Percentiles rank a stretch among this genome's conserved stretches.
These are phyloP conservation scores for Trifolium fragiferum DNA, from an alignment of 306 rosid genomes.

Conservation along the genomic window DNA sequence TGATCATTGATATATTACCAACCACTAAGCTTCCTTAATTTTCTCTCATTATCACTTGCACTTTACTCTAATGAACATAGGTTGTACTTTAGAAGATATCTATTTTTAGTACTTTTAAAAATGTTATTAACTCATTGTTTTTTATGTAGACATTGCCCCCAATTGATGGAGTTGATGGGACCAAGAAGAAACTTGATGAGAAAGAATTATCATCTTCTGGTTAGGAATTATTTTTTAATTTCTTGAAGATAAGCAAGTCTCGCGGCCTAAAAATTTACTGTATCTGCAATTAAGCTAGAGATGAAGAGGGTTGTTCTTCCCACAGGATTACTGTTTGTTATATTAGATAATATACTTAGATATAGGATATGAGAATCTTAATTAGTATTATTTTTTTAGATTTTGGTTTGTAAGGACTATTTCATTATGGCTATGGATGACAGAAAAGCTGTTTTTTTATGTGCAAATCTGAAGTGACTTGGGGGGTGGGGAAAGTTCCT, in stretches of 20 bases:
- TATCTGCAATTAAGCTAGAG: slow-evolving; percentile 7
- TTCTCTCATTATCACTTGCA: slow-evolving; percentile 12
- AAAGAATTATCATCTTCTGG: slow-evolving; percentile 36
- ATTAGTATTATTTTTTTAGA: background rate
- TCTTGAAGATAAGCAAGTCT: slow-evolving; percentile 10
- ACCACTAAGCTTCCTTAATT: slow-evolving; percentile 7
- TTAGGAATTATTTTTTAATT: slow-evolving; percentile 8
- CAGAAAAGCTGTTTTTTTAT: too few relatives aligned
- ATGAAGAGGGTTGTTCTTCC: slow-evolving; percentile 30
- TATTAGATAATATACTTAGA: slow-evolving; percentile 6
- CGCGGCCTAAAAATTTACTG: background rate
- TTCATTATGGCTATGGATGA: background rate
- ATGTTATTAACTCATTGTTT: slow-evolving; percentile 32
- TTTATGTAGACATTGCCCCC: slow-evolving; percentile 48
- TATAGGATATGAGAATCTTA: background rate
- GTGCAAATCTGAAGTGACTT: too few relatives aligned
- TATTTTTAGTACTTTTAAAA: background rate
- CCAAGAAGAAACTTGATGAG: slow-evolving; percentile 43
- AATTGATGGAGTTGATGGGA: slow-evolving; percentile 44
- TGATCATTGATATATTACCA: slow-evolving; percentile 10
- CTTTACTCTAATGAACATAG: background rate
- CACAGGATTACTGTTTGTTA: background rate
- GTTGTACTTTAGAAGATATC: slow-evolving; percentile 16
- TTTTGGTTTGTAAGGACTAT: slow-evolving; percentile 29
- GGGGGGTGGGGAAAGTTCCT: too few relatives aligned